phyloP scores from a whole-genome alignment of 305 asterid genomes.

The Ilex paraguariensis region DNA sequence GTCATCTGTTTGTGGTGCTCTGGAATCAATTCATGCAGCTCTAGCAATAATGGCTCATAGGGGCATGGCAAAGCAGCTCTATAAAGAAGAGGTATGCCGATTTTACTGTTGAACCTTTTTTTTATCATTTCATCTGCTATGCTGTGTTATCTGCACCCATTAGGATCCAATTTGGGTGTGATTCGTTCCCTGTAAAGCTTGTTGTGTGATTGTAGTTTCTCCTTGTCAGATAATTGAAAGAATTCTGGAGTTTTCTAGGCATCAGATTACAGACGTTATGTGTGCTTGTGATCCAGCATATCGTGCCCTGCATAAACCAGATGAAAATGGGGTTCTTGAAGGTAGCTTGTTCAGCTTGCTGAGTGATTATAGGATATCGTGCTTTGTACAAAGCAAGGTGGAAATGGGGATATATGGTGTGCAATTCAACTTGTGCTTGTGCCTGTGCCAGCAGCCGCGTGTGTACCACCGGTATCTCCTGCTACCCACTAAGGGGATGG shows the following conservation, averaged over 20 bases:
- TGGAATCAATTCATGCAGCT: slow-evolving; percentile 96
- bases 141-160: too few species aligned
- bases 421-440: background rate
- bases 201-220: slow-evolving; percentile 21
- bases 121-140: background rate
- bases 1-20: slow-evolving; percentile 65
- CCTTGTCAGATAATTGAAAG: slow-evolving; percentile 85
- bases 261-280: slow-evolving; percentile 86
- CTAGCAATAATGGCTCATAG: slow-evolving; percentile 76
- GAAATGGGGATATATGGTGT: background rate
- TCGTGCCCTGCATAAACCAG: slow-evolving; percentile 89
- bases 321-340: slow-evolving; percentile 49
- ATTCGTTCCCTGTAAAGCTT: background rate
- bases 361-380: slow-evolving; percentile 9
- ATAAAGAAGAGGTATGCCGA: slow-evolving; percentile 82
- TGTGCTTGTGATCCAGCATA: slow-evolving; percentile 86
- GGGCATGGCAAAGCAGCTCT: slow-evolving; percentile 93
- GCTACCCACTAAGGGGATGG: too few species aligned
- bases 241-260: slow-evolving; percentile 94
- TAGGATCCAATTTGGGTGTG: too few species aligned
- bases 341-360: slow-evolving; percentile 51
- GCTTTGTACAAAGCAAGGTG: background rate
- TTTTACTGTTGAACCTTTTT: background rate
- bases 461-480: too few species aligned
- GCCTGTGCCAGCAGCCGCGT: background rate